phyloP scores from a whole-genome alignment of 352 stramenopile genomes.

The Globisporangium recalcitrans region DNA sequence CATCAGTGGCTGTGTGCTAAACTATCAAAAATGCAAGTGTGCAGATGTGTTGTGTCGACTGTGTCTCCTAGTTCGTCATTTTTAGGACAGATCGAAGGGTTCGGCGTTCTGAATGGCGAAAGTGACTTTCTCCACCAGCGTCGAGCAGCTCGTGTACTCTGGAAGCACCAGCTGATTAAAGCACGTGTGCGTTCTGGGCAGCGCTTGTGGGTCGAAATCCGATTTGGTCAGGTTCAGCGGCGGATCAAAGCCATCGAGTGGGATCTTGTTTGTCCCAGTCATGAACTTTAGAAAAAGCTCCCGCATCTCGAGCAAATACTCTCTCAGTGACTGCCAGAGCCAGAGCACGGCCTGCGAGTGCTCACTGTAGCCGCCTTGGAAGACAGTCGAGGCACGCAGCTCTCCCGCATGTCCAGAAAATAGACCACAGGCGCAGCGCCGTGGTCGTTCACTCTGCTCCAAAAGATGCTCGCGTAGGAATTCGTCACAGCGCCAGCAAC shows the following conservation, averaged over 20 bases:
- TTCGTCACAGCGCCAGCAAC: slow-evolving; percentile 55
- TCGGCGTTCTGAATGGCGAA: slow-evolving; percentile 79
- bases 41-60: background rate
- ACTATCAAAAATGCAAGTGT: background rate
- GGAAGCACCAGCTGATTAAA: slow-evolving; percentile 89
- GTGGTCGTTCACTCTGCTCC: slow-evolving; percentile 51
- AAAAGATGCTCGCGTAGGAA: slow-evolving; percentile 70
- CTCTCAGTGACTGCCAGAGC: slow-evolving; percentile 80
- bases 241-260: slow-evolving; percentile 82
- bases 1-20: background rate
- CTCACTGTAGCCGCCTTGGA: slow-evolving; percentile 78
- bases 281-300: slow-evolving; percentile 81
- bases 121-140: slow-evolving; percentile 63
- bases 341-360: slow-evolving; percentile 73
- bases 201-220: slow-evolving; percentile 54
- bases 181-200: slow-evolving; percentile 79
- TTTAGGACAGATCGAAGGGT: slow-evolving; percentile 73
- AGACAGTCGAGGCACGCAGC: slow-evolving; percentile 66
- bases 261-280: slow-evolving; percentile 80
- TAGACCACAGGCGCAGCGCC: slow-evolving; percentile 60
- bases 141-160: slow-evolving; percentile 63
- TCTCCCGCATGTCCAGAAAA: slow-evolving; percentile 62
- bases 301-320: slow-evolving; percentile 52
- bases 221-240: slow-evolving; percentile 83
- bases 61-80: background rate